phyloP scores from a whole-genome alignment of 2,329 filamentous ascomycete genomes.

The Neonectria magnoliae region DNA sequence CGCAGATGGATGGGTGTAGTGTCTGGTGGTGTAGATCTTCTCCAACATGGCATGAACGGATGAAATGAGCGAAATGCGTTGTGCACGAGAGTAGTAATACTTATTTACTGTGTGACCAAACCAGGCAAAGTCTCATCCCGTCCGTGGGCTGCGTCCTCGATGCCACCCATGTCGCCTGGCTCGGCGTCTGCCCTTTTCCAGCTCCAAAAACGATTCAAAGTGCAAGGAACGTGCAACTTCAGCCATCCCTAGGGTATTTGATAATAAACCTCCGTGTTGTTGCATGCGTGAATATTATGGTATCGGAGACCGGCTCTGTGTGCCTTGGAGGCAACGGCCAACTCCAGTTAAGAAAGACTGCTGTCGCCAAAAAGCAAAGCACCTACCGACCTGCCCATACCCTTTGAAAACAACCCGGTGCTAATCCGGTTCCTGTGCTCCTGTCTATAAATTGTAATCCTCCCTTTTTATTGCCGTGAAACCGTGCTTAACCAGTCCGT shows the following conservation, averaged over 20 bases:
- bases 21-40: slow-evolving; percentile 22
- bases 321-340: neutral
- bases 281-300: slow-evolving; percentile 14
- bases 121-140: neutral
- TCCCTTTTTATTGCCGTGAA: slow-evolving; percentile 1
- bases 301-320: slow-evolving; percentile 6
- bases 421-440: slow-evolving; percentile 5
- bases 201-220: slow-evolving; percentile 3
- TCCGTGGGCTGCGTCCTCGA: neutral
- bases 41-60: slow-evolving; percentile 20
- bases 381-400: neutral
- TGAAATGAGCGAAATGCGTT: slow-evolving; percentile 4
- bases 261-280: slow-evolving; percentile 19
- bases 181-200: neutral
- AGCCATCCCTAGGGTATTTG: slow-evolving; percentile 23
- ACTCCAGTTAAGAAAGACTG: neutral
- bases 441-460: slow-evolving; percentile 4
- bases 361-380: neutral
- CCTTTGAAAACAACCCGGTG: neutral
- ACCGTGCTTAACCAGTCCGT: neutral
- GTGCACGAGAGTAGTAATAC: neutral
- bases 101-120: neutral
- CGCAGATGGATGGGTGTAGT: slow-evolving; percentile 1
- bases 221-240: slow-evolving; percentile 1
- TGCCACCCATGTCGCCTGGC: neutral